Base-by-base conservation (phyloP, 208 protist species). In the Wallacemonas sp. region DNA sequence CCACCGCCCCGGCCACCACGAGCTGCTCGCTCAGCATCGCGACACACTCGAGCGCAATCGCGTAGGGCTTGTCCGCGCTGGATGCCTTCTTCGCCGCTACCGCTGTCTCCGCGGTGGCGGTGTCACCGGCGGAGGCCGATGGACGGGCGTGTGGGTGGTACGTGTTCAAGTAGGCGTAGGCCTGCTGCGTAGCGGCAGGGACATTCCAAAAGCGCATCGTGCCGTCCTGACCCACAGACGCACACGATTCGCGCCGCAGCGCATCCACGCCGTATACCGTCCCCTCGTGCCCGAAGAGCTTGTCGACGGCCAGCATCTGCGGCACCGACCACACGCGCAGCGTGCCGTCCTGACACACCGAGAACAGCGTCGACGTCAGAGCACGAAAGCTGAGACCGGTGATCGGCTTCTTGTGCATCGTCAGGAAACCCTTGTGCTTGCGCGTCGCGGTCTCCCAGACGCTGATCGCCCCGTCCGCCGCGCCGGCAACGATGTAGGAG, bases 151-250 rank as follows among this genome's bases (percentile, higher is more conserved):
- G 29, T 26, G 50, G 41, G 26, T 58, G 62, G 17, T 59, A 26
- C 22, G 1, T 48, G 19, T 69, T 64, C 0, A 71, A 21, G 69
- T 85, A 91, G 24, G 38, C 53, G 76, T 80, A 93, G 33, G 60
- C 73, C 70, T 92, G 85, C 73, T 93, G 86, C 58, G 91, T 95
- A 5, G 87, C 91, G 10, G 83, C 87, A 37, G 94, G 89, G 29
- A 93, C 71, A 62, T 92, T 92, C 87, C 89, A 97, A 50, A 89
- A 92, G 36, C 91, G 91, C 85, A 95, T 89, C 50, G 85, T 89
- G 38, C 86, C 82, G 60, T 97, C 91, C 19, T 89, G 83, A 42
- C 91, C 89, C 27, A 93, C 89, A 22, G 81, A 92, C 19, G 79
- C 84, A 34, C 83, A 88, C 32, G 81, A 79, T 52, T 97, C 89